These are phyloP conservation scores for Malassezia furfur DNA, from an alignment of 1,284 basidiomycete species.

Conservation along the genomic window DNA sequence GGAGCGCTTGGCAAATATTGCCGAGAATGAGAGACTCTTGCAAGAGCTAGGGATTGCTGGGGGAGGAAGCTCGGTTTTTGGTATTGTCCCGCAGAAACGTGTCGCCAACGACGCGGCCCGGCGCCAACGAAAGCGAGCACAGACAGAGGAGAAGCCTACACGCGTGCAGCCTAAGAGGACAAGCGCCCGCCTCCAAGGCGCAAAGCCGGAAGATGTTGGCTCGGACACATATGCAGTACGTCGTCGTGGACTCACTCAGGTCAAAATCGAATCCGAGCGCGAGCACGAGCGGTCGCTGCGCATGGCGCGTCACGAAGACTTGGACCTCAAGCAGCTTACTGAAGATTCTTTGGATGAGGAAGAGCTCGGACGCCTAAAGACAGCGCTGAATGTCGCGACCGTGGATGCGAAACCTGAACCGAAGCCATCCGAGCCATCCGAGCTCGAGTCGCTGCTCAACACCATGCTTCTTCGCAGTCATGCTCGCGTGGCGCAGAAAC, in stretches of 20 bases:
- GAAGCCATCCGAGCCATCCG: slow-evolving; percentile 11
- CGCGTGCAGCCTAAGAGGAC: slow-evolving; percentile 21
- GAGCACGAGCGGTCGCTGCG: neutral
- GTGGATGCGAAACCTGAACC: slow-evolving; percentile 3
- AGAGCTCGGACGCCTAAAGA: slow-evolving; percentile 9
- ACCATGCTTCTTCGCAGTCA: slow-evolving; percentile 31
- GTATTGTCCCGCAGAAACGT: slow-evolving; percentile 21
- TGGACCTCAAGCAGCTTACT: slow-evolving; percentile 17
- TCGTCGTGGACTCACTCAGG: slow-evolving; percentile 6
- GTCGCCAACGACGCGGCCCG: slow-evolving; percentile 4
- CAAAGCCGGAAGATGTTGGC: neutral
- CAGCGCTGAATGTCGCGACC: neutral
- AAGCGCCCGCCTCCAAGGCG: slow-evolving; percentile 26
- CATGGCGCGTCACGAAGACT: slow-evolving; percentile 16
- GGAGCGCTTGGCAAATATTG: slow-evolving; percentile 40
- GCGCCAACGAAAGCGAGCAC: slow-evolving; percentile 14
- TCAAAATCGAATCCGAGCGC: slow-evolving; percentile 10
- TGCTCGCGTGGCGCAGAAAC: slow-evolving; percentile 30
- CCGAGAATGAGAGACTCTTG: slow-evolving; percentile 39
- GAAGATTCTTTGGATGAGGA: slow-evolving; percentile 13
- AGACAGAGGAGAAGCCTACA: slow-evolving; percentile 16
- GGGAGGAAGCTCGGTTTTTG: slow-evolving; percentile 24
- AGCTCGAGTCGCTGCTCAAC: slow-evolving; percentile 27
- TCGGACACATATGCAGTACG: neutral
- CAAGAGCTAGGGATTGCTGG: slow-evolving; percentile 35